phyloP scores from a whole-genome alignment of 2,329 filamentous ascomycete genomes.

The Fusarium penzigii region DNA sequence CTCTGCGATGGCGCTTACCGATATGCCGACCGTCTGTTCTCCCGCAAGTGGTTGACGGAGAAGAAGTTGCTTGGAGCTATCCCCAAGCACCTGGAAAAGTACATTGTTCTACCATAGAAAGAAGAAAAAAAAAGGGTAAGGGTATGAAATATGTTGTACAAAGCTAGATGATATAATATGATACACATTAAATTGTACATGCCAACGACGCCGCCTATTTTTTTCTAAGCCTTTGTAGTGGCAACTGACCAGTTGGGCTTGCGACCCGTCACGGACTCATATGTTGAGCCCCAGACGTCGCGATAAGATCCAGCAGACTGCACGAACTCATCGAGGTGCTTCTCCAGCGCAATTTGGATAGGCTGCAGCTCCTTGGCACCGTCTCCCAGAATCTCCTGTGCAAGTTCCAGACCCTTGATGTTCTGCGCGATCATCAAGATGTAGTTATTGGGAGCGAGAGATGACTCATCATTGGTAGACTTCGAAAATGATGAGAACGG shows the following conservation, averaged over 20 bases:
- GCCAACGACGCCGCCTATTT: conserved; percentile 9
- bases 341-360: conserved; percentile 40
- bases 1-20: conserved; percentile 96
- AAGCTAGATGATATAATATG: conserved; percentile 24
- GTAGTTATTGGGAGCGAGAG: conserved; percentile 30
- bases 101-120: conserved; percentile 81
- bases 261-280: conserved; percentile 29
- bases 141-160: conserved; percentile 25
- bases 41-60: conserved; percentile 81
- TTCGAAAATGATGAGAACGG: conserved; percentile 15
- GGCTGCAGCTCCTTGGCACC: conserved; percentile 35
- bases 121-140: not conserved
- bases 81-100: conserved; percentile 84
- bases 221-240: not conserved
- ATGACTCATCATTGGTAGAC: conserved; percentile 1
- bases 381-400: conserved; percentile 41
- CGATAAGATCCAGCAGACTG: conserved; percentile 12
- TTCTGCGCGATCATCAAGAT: conserved; percentile 32
- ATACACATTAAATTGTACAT: conserved; percentile 26
- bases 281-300: conserved; percentile 24
- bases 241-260: conserved; percentile 30
- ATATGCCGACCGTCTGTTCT: conserved; percentile 93
- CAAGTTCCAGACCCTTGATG: conserved; percentile 46
- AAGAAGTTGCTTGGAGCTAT: conserved; percentile 83
- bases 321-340: conserved; percentile 38